Evolutionary conservation across 306 rosid genomes (phyloP).

Genomic region (Lupinus albus): DNA sequence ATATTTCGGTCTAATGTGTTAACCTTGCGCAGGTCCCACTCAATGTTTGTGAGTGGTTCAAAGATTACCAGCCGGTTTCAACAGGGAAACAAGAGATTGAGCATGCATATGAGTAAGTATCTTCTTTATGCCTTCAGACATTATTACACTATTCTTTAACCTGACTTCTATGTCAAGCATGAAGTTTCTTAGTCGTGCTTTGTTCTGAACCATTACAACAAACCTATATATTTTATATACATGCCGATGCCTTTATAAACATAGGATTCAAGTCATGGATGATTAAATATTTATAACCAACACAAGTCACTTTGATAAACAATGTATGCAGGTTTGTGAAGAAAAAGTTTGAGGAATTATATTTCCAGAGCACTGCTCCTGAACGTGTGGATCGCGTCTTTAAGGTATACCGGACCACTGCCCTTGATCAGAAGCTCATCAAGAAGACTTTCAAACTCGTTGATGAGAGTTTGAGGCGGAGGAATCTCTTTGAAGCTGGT

Average conservation of each 20-base stretch:
- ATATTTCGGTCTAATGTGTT: slow-evolving; percentile 41
- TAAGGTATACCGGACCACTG: slow-evolving; percentile 90
- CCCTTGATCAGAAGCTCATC: slow-evolving; percentile 97
- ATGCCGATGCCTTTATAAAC: neutral
- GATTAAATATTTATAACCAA: neutral
- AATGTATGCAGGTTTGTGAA: slow-evolving; percentile 76
- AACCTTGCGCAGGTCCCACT: slow-evolving; percentile 75
- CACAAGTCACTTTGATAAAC: neutral
- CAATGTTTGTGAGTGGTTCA: slow-evolving; percentile 86
- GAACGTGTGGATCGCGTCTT: slow-evolving; percentile 91
- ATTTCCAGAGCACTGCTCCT: slow-evolving; percentile 86
- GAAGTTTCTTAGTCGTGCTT: neutral
- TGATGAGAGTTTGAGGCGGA: slow-evolving; percentile 87
- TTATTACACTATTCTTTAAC: neutral
- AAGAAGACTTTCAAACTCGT: slow-evolving; percentile 99
- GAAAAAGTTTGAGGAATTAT: slow-evolving; percentile 93
- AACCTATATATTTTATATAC: neutral
- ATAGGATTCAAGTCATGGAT: neutral
- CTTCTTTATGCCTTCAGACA: slow-evolving; percentile 24
- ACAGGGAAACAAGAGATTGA: slow-evolving; percentile 93
- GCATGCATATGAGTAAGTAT: slow-evolving; percentile 88
- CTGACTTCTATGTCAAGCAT: neutral
- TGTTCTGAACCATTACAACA: neutral
- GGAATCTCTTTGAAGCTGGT: slow-evolving; percentile 95
- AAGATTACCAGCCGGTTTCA: slow-evolving; percentile 90